Evolutionary conservation across 441 rosid species (phyloP), one percentile per base, ranked within the genome.

Genomic region (Erodium chrysanthum): DNA sequence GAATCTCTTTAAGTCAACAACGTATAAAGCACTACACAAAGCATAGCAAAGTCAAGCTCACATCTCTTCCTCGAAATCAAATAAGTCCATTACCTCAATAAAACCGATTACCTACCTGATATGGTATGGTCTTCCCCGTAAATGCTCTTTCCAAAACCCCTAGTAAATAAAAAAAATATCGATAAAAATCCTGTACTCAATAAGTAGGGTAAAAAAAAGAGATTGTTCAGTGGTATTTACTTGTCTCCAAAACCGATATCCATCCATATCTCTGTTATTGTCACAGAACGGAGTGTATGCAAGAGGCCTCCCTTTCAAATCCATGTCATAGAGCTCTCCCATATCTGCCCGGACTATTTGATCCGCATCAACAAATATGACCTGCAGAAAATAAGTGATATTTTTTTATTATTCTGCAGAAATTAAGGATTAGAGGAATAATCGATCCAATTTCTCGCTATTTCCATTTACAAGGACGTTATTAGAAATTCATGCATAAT

Each of bases 231-330:
- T 21, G 23, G 20, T 17, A 52, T 60, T 61, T 77, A 95, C 99
- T 80, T 95, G 98, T 78, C 96, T 85, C 98, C 99, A 92, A 80
- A 95, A 95, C 66, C 94, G 89, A 76, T 88, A 95, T 62, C 99
- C 99, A 80, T 95, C 97, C 98, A 95, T 95, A 66, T 92, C 99
- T 77, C 62, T 95, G 83, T 95, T 95, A 82, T 92, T 95, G 79
- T 95, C 98, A 74, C 98, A 95, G 54, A 95, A 95, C 21, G 98
- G 96, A 73, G 99, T 95, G 77, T 95, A 95, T n/a, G 99, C 99
- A 58, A 90, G 95, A 78, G 98, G 97, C 77, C 93, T 90, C 80
- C 98, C 98, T 81, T 90, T 92, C 42, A 95, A 73, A 79, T 95
- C 90, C 97, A 92, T 95, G 83, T 88, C 98, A 75, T 95, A 92